Percentiles rank a stretch among this genome's conserved stretches.
Conservation (phyloP, 2,329 filamentous ascomycete species). For the Talaromyces sp. region DNA sequence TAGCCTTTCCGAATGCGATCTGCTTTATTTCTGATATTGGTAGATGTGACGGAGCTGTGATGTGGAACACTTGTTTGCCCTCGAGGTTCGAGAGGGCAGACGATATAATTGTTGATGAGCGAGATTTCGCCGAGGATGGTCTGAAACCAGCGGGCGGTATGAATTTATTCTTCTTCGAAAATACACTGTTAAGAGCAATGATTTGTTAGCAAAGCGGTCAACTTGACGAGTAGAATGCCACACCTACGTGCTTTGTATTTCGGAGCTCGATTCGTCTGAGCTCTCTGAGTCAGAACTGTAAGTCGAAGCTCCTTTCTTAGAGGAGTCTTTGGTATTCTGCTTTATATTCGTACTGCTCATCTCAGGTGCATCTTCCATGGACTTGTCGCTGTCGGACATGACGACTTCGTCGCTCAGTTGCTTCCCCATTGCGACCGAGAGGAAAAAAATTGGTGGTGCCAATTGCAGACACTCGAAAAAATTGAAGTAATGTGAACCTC, state of each 20-base stretch:
- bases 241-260: slow-evolving; percentile 19
- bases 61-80: slow-evolving; percentile 48
- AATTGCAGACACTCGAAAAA: background rate
- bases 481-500: background rate
- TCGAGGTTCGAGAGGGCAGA: slow-evolving; percentile 38
- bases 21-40: slow-evolving; percentile 45
- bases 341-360: slow-evolving; percentile 17
- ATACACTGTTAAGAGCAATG: background rate
- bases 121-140: slow-evolving; percentile 30
- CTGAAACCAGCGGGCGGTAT: slow-evolving; percentile 45
- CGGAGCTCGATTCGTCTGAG: slow-evolving; percentile 9
- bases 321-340: background rate
- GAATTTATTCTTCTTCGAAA: slow-evolving; percentile 27
- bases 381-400: slow-evolving; percentile 28
- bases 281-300: slow-evolving; percentile 21
- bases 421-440: slow-evolving; percentile 15
- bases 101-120: slow-evolving; percentile 30
- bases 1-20: slow-evolving; percentile 40
- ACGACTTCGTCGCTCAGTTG: slow-evolving; percentile 25
- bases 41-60: slow-evolving; percentile 44
- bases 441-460: background rate
- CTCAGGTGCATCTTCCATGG: slow-evolving; percentile 24
- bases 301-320: slow-evolving; percentile 12
- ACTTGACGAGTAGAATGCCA: slow-evolving; percentile 1
- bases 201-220: background rate